Percentiles rank a stretch among this genome's conserved stretches.
Evolutionary conservation across 192 early-diverging fungal species (phyloP).

Genomic region (Coemansia sp.): DNA sequence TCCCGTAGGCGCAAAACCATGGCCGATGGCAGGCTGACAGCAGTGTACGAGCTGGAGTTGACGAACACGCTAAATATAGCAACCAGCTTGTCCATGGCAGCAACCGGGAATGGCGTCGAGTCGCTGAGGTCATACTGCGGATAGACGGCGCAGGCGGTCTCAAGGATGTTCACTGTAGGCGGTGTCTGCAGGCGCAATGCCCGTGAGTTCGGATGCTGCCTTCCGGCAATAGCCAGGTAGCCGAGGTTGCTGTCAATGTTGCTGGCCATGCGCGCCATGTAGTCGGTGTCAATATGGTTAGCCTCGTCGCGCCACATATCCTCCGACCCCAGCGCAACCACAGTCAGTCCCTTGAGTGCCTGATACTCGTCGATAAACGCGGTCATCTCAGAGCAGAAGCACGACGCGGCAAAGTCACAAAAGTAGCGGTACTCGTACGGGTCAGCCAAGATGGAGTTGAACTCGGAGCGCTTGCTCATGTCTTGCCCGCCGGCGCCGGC

Average conservation of each 20-base stretch:
- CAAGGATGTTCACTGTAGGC: constrained; percentile 38
- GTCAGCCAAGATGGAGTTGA: constrained; percentile 28
- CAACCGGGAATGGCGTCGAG: constrained; percentile 31
- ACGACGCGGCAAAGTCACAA: constrained; percentile 47
- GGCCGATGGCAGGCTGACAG: constrained; percentile 32
- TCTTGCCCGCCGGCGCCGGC: constrained; percentile 22
- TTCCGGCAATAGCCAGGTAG: constrained; percentile 27
- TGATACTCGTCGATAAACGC: constrained; percentile 49
- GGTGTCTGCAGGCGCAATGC: constrained; percentile 30
- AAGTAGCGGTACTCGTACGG: constrained; percentile 46
- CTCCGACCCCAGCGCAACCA: constrained; percentile 29
- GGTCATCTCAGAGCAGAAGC: constrained; percentile 49
- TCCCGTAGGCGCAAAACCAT: constrained; percentile 40
- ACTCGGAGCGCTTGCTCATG: constrained; percentile 31
- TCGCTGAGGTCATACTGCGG: constrained; percentile 36
- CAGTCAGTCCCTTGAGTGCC: constrained; percentile 32
- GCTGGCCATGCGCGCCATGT: constrained; percentile 25
- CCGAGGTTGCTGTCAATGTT: constrained; percentile 17
- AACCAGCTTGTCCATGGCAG: constrained; percentile 47
- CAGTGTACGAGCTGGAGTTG: constrained; percentile 46
- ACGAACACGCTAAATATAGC: constrained; percentile 45
- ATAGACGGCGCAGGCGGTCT: constrained; percentile 32
- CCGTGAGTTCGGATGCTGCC: constrained; percentile 11
- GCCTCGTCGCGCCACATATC: constrained; percentile 37
- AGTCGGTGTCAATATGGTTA: constrained; percentile 28